These are phyloP conservation scores for Prunus salicina DNA, from an alignment of 306 rosid species.

Conservation along the genomic window DNA sequence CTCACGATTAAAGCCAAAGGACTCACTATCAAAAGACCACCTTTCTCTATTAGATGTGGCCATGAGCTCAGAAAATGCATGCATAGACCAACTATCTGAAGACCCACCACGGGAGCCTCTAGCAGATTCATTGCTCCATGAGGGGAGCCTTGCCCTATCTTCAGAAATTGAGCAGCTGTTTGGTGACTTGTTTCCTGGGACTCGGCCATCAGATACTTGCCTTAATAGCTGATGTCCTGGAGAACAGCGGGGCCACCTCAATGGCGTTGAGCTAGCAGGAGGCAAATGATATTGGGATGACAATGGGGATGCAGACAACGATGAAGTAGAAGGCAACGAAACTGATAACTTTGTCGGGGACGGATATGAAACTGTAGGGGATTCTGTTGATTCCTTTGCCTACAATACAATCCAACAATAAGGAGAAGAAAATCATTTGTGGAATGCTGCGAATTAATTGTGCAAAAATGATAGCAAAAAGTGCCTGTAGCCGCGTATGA, in stretches of 20 bases:
- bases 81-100: constrained; percentile 84
- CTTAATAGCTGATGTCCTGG: constrained; percentile 56
- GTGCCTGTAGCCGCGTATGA: constrained; percentile 13
- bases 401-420: constrained; percentile 21
- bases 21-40: constrained; percentile 82
- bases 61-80: constrained; percentile 76
- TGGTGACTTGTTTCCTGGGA: constrained; percentile 62
- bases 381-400: constrained; percentile 60
- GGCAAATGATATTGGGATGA: constrained; percentile 56
- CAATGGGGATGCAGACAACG: constrained; percentile 57
- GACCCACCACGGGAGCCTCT: constrained; percentile 62
- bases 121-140: constrained; percentile 60
- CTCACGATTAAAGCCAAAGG: constrained; percentile 65
- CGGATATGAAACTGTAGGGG: constrained; percentile 43
- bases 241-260: constrained; percentile 46
- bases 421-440: neutral
- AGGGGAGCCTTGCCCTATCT: constrained; percentile 54
- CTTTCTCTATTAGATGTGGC: constrained; percentile 66
- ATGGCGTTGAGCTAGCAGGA: constrained; percentile 54
- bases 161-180: constrained; percentile 49
- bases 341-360: constrained; percentile 61
- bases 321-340: constrained; percentile 65
- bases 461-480: neutral
- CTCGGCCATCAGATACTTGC: constrained; percentile 59
- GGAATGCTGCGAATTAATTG: neutral